Percentiles rank a stretch among this genome's conserved stretches.
Evolutionary conservation across 1,284 basidiomycete genomes (phyloP).

Genomic region (Coniferiporia sulphurascens): DNA sequence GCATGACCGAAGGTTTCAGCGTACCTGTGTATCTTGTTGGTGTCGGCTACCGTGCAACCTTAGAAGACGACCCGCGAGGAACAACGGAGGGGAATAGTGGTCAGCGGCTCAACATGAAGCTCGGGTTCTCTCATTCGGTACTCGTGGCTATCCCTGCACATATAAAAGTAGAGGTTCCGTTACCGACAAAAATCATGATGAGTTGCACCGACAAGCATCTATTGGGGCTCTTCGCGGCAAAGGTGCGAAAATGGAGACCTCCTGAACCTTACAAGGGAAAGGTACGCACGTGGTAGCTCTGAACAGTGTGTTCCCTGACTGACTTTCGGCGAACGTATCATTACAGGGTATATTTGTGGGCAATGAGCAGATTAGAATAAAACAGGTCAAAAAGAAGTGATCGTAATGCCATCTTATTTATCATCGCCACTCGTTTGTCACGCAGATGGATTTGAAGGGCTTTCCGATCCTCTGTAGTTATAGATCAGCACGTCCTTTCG

Average conservation of each 20-base stretch:
- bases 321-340: background rate
- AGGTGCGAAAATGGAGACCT: constrained; percentile 78
- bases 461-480: too few species aligned
- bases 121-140: constrained; percentile 89
- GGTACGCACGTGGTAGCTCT: constrained; percentile 42
- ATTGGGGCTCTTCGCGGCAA: constrained; percentile 85
- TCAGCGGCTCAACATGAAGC: constrained; percentile 77
- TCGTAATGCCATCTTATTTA: constrained; percentile 19
- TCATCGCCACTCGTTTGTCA: background rate
- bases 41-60: constrained; percentile 86
- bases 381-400: constrained; percentile 95
- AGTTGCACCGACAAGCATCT: constrained; percentile 72
- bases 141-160: constrained; percentile 76
- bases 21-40: constrained; percentile 87
- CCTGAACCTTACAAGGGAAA: constrained; percentile 99
- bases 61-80: constrained; percentile 82
- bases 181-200: constrained; percentile 63
- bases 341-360: constrained; percentile 86
- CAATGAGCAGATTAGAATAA: constrained; percentile 84
- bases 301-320: background rate
- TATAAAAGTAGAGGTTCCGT: constrained; percentile 72
- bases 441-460: too few species aligned
- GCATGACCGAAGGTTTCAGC: constrained; percentile 86
- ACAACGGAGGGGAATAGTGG: constrained; percentile 52
- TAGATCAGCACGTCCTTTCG: too few species aligned